Percentiles rank a stretch among this genome's conserved stretches.
Evolutionary conservation across 495 filamentous ascomycete species (phyloP).

Genomic region (Penicillium nucicola): DNA sequence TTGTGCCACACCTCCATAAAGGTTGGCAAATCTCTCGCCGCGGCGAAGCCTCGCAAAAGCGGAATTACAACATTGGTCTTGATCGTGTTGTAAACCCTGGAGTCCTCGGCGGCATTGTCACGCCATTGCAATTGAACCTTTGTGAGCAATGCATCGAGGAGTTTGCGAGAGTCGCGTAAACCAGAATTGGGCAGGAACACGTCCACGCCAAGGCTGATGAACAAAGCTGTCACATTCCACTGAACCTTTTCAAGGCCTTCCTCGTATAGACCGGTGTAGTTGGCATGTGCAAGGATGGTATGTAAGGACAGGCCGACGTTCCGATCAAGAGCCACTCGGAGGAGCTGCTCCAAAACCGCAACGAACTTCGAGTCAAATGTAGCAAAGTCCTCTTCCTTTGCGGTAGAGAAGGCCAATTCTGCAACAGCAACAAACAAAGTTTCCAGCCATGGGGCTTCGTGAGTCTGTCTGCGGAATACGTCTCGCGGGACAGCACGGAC

Average conservation of each 20-base stretch:
- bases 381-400: conserved; percentile 30
- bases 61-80: conserved; percentile 49
- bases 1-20: conserved; percentile 68
- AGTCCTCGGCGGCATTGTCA: conserved; percentile 3
- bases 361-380: conserved; percentile 35
- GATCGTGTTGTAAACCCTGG: conserved; percentile 27
- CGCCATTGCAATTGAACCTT: conserved; percentile 40
- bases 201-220: conserved; percentile 65
- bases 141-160: conserved; percentile 41
- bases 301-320: conserved; percentile 43
- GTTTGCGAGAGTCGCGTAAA: conserved; percentile 34
- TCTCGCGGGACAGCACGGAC: conserved; percentile 51
- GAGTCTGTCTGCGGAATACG: conserved; percentile 50
- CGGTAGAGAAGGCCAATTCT: conserved; percentile 40
- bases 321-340: conserved; percentile 39
- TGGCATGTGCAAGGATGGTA: conserved; percentile 41
- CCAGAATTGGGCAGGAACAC: conserved; percentile 61
- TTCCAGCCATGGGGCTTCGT: conserved; percentile 66
- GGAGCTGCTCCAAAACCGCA: conserved; percentile 35
- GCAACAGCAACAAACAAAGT: conserved; percentile 57
- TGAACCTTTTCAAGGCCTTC: conserved; percentile 40
- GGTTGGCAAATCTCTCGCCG: conserved; percentile 59
- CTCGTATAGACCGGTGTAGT: conserved; percentile 42
- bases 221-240: conserved; percentile 60
- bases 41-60: conserved; percentile 59